Percentiles rank a stretch among this genome's conserved stretches.
Conservation (phyloP, 768 basidiomycete species). For the Gelatoporia subvermispora region DNA sequence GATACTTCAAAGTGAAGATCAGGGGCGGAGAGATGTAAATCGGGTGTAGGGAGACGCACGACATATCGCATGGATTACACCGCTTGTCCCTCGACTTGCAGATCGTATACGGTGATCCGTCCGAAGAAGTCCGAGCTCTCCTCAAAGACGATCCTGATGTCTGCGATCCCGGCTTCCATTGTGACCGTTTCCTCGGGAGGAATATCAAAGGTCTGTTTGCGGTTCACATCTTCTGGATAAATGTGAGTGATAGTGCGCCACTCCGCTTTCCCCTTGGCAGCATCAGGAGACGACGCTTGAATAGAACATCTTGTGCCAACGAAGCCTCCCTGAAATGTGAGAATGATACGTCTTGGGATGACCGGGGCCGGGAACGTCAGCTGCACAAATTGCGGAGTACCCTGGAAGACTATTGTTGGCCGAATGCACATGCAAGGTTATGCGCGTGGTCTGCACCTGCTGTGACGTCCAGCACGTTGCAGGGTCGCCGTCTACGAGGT, state of each 20-base stretch:
- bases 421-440: neutral
- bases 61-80: no score
- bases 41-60: no score
- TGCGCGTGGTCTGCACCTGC: conserved; percentile 41
- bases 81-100: conserved; percentile 37
- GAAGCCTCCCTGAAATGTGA: conserved; percentile 87
- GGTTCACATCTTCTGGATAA: conserved; percentile 79
- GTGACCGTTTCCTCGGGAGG: conserved; percentile 10
- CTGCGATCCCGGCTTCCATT: conserved; percentile 31
- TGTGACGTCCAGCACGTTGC: conserved; percentile 87
- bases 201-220: conserved; percentile 63
- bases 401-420: conserved; percentile 37
- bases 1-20: no score
- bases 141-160: conserved; percentile 68
- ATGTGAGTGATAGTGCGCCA: conserved; percentile 53
- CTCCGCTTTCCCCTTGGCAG: conserved; percentile 24
- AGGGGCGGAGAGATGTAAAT: no score
- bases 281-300: conserved; percentile 29
- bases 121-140: conserved; percentile 86
- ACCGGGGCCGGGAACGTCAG: conserved; percentile 51
- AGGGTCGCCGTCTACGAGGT: conserved; percentile 62
- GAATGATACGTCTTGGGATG: conserved; percentile 46
- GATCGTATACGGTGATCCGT: conserved; percentile 69
- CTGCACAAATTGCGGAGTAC: conserved; percentile 72
- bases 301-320: conserved; percentile 65